Conservation (phyloP, 2,329 filamentous ascomycete genomes). For the Aspergillus sp. region DNA sequence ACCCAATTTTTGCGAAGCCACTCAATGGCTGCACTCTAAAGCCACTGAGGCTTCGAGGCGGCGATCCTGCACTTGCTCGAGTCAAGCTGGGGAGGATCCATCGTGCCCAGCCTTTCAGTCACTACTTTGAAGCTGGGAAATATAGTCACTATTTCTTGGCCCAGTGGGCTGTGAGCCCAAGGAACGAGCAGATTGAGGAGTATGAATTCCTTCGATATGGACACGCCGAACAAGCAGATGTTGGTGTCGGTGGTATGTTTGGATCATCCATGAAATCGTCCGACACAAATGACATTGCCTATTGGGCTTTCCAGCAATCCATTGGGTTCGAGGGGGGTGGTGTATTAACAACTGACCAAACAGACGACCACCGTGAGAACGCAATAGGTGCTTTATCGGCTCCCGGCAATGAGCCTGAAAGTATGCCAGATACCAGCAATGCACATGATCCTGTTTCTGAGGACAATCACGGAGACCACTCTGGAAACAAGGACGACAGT, state of each 20-base stretch:
- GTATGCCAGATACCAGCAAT: background rate
- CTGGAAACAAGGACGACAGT: no score
- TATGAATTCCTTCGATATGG: background rate
- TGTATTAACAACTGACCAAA: background rate
- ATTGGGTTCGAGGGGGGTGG: background rate
- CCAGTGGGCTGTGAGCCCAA: background rate
- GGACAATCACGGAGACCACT: background rate
- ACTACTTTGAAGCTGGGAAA: constrained; percentile 27
- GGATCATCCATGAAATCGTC: background rate
- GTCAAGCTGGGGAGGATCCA: constrained; percentile 39
- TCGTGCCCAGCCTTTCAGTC: constrained; percentile 36
- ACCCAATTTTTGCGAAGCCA: constrained; percentile 21
- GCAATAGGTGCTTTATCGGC: background rate
- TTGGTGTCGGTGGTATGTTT: background rate
- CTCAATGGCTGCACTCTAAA: constrained; percentile 27
- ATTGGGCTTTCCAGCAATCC: background rate
- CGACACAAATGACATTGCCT: background rate
- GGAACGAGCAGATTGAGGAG: background rate
- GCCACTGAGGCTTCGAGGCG: background rate
- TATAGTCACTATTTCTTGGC: background rate
- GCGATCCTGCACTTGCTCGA: constrained; percentile 11
- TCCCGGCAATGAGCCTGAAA: background rate
- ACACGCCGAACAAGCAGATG: background rate
- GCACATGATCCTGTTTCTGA: background rate
- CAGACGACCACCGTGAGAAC: background rate